Base-by-base conservation (phyloP, 257 asterid species). In the Solanum rostratum region DNA sequence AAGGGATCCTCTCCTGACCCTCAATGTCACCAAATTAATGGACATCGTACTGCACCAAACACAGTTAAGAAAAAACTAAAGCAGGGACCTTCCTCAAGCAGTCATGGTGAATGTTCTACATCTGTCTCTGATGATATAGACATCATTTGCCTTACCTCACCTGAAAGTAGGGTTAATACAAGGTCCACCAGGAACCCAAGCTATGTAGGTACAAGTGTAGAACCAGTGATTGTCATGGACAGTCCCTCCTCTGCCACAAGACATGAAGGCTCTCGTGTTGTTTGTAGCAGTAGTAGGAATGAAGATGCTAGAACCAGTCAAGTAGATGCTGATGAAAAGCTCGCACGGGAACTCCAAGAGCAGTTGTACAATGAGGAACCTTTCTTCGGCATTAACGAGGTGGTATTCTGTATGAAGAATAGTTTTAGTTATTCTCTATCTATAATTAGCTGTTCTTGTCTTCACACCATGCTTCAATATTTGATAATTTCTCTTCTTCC, bases 271-370 rank as follows among this genome's bases (percentile, higher is more conserved):
- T 83, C 84, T 81, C 85, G 41, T 78, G 79, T 33, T 43, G 74
- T 45, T 10, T 79, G 79, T 84, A 41, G 80, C 86, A 71, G 80
- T 62, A 39, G 43, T 46, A 66, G 43, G 54, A 90, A 84, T 53
- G 91, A 88, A 82, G 91, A 83, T 79, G 92, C 87, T 86, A 92
- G 90, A 90, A 90, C 92, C 8, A 91, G 92, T 83, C 99, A 96
- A 90, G 83, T 96, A 85, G 99, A 94, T 91, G 96, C 97, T 20
- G 99, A 94, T 88, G 99, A 93, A 87, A 91, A 84, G 83, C 86
- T 96, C 85, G 99, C 99, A 84, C 95, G 91, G 84, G 98, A 96
- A 83, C 98, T 96, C 83, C 99, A 96, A 90, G 97, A 96, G 80
- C 98, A 96, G 83, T 83, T 94, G 80, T 96, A 94, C 84, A 93